Evolutionary conservation across 2,329 filamentous ascomycete species (phyloP).

Genomic region (Venturia oleaginea): DNA sequence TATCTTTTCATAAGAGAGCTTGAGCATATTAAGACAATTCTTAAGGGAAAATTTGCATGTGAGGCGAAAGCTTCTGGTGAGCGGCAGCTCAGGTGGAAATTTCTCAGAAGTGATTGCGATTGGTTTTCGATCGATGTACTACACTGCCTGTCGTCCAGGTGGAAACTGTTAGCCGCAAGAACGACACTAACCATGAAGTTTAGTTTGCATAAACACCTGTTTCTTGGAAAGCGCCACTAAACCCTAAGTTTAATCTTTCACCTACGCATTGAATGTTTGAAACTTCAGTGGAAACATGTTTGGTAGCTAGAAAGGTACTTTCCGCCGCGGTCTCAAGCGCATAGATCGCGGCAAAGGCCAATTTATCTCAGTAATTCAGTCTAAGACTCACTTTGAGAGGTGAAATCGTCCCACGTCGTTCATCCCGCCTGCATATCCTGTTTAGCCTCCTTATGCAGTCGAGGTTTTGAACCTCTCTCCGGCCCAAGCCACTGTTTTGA

Average conservation of each 20-base stretch:
- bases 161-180: too few species aligned
- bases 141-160: too few species aligned
- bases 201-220: not conserved
- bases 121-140: too few species aligned
- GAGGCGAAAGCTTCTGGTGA: too few species aligned
- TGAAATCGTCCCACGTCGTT: not conserved
- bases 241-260: not conserved
- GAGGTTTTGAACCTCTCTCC: not conserved
- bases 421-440: not conserved
- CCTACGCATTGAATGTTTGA: not conserved
- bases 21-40: too few species aligned
- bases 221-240: not conserved
- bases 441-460: too few species aligned
- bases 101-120: too few species aligned
- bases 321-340: not conserved
- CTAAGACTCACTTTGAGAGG: not conserved
- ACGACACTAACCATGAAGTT: too few species aligned
- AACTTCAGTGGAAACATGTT: not conserved
- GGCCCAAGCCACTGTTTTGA: not conserved
- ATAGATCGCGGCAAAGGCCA: not conserved
- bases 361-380: not conserved
- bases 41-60: too few species aligned
- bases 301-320: not conserved
- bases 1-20: too few species aligned
- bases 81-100: too few species aligned